phyloP scores from a whole-genome alignment of 495 filamentous ascomycete genomes.

The Copromyces sp. region DNA sequence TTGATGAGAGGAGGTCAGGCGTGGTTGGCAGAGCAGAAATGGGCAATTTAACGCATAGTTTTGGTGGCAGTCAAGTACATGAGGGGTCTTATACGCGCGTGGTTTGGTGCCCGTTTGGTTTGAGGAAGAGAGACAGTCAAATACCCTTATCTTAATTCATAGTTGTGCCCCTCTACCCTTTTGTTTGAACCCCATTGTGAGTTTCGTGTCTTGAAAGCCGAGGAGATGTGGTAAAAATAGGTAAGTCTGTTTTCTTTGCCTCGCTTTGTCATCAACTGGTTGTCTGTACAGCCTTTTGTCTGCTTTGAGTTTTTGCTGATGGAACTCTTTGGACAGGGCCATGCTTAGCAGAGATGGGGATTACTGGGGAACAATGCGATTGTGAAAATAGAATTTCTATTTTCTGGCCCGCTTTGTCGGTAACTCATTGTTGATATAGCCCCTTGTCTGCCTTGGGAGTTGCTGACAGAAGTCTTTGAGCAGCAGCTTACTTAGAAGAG shows the following conservation, averaged over 20 bases:
- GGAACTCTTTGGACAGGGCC: background rate
- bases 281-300: background rate
- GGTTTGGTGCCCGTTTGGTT: background rate
- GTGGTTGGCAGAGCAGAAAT: background rate
- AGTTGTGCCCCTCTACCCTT: background rate
- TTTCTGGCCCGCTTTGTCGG: background rate
- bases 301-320: background rate
- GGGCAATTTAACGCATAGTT: background rate
- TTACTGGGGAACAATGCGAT: background rate
- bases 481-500: background rate
- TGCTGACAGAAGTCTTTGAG: background rate
- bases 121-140: background rate
- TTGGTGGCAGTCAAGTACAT: background rate
- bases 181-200: background rate
- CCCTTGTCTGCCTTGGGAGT: background rate
- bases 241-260: background rate
- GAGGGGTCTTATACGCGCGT: background rate
- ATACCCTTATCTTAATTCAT: conserved; percentile 1
- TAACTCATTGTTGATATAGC: background rate
- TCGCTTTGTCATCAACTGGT: background rate
- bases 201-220: background rate
- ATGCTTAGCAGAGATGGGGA: background rate
- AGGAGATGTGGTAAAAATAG: background rate
- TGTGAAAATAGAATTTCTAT: background rate
- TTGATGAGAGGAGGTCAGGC: background rate